These are phyloP conservation scores for Leishmania mexicana DNA, from an alignment of 208 protist species.

Conservation along the genomic window DNA sequence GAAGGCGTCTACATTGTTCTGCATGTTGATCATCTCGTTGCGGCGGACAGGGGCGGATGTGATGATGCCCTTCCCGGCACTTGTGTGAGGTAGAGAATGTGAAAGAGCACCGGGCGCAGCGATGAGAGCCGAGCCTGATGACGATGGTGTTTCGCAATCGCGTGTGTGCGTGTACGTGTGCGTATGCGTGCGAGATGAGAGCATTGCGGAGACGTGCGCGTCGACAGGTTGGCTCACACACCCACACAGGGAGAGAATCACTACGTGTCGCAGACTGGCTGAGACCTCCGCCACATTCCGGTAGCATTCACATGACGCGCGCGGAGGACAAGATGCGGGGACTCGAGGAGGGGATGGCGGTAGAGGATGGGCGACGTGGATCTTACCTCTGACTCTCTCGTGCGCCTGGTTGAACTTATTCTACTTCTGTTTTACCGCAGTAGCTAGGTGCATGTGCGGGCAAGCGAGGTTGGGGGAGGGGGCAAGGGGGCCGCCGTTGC, in stretches of 20 bases:
- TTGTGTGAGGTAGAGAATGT: background rate
- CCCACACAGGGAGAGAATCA: background rate
- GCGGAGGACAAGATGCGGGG: background rate
- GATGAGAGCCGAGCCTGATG: background rate
- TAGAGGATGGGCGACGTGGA: background rate
- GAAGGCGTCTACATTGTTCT: slow-evolving; percentile 40
- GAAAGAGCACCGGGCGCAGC: background rate
- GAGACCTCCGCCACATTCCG: background rate
- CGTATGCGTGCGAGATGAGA: background rate
- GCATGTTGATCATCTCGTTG: slow-evolving; percentile 13
- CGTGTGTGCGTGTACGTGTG: background rate
- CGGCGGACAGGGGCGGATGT: background rate
- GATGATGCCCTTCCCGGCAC: background rate
- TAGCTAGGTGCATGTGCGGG: background rate
- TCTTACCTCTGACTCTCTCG: background rate
- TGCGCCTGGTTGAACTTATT: background rate
- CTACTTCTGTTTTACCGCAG: background rate
- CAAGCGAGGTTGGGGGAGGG: background rate
- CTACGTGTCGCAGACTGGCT: background rate
- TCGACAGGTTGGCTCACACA: background rate
- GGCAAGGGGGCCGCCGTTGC: background rate
- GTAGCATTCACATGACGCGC: background rate
- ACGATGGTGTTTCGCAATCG: background rate
- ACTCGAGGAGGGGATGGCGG: background rate
- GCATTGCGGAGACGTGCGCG: background rate